These are phyloP conservation scores for Penicillium crystallinum DNA, from an alignment of 495 filamentous ascomycete genomes.

Conservation along the genomic window DNA sequence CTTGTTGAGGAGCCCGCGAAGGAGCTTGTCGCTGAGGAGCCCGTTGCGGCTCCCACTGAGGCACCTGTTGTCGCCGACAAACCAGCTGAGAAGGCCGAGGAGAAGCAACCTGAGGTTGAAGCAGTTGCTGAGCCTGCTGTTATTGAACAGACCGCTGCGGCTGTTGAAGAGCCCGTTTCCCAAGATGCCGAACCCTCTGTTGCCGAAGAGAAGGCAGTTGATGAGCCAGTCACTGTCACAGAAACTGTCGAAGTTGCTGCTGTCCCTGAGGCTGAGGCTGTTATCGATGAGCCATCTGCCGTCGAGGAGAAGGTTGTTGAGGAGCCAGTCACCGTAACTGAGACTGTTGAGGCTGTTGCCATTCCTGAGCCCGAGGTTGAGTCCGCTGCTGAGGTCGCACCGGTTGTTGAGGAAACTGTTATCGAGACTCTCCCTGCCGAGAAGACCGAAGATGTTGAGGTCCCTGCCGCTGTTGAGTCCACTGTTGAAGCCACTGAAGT, in stretches of 20 bases:
- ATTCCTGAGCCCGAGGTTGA: neutral
- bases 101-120: neutral
- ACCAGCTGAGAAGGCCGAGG: neutral
- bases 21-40: neutral
- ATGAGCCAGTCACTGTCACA: conserved; percentile 2
- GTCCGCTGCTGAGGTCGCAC: neutral
- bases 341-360: neutral
- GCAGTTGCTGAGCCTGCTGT: neutral
- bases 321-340: neutral
- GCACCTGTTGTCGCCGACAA: conserved; percentile 1
- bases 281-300: neutral
- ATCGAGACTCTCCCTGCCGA: neutral
- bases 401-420: neutral
- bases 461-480: neutral
- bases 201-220: neutral
- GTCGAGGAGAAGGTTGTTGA: conserved; percentile 1
- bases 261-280: conserved; percentile 2
- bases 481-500: neutral
- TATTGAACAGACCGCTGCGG: conserved; percentile 3
- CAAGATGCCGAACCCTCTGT: neutral
- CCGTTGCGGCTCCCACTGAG: neutral
- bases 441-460: neutral
- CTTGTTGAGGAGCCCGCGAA: conserved; percentile 2
- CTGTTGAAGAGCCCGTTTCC: neutral
- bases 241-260: conserved; percentile 2